Base-by-base conservation (phyloP, 768 basidiomycete genomes). In the Hygrocybe coccinea region DNA sequence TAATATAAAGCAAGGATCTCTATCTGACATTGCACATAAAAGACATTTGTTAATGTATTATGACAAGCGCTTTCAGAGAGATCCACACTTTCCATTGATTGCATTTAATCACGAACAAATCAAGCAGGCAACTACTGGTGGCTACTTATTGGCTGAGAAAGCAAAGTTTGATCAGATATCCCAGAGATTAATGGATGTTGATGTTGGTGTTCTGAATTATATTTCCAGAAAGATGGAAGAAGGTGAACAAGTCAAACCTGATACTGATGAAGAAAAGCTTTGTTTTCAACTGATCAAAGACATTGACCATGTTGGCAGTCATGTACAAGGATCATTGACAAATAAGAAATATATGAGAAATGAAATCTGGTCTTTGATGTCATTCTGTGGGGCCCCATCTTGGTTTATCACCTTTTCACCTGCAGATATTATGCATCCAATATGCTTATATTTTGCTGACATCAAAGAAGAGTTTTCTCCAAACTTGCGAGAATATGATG, bases 231-330 rank as follows among this genome's bases (percentile, higher is more conserved):
- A 19, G 14, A 15, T 41, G 39, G 19, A 19, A 15, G 19, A 41
- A 5, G 19, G 19, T 41, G 15, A 41, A 41, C 14, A 41, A 4
- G 39, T 41, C 39, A 41, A 15, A 15, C 39, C 39, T 41, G 50
- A 57, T 19, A 70, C 65, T 2, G 65, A 71, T 1, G 65, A 37
- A 5, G 75, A 77, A 53, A 69, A 69, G 22, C 21, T 45, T 0
- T 76, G 73, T 45, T 76, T 70, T 52, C 49, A 62, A 0, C 25
- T 78, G 0, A 37, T 78, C 1, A 29, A 60, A 15, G 64, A 74
- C 35, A 22, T 77, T 0, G 72, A 78, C 43, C 62, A 67, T 52
- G 63, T 79, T 3, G 67, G 61, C 2, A 67, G 67, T 0, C 60
- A 68, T 19, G 65, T 71, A 41, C 14, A 60, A 60, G 57, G 65